A percentile compares a stretch with the other conserved stretches of the same genome.
Evolutionary conservation across 1,284 basidiomycete genomes (phyloP).

Genomic region (Tranzscheliella williamsii): DNA sequence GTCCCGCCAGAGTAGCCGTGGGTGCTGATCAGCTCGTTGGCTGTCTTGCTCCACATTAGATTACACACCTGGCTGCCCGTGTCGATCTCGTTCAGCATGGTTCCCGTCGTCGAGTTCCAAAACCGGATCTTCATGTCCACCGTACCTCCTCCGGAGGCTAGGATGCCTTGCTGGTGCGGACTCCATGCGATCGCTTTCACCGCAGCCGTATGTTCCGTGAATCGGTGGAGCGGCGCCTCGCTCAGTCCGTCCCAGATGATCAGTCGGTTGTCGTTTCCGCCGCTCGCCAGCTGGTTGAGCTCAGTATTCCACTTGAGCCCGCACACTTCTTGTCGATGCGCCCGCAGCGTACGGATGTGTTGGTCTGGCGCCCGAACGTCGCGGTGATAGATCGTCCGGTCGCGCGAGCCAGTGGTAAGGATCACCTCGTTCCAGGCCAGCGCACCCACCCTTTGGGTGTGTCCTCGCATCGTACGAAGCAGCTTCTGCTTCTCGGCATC

Average conservation of each 20-base stretch:
- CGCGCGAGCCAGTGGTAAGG: constrained; percentile 86
- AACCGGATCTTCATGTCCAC: constrained; percentile 95
- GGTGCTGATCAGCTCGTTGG: constrained; percentile 95
- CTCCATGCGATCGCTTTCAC: constrained; percentile 99
- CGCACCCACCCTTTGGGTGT: constrained; percentile 84
- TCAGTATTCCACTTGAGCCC: constrained; percentile 88
- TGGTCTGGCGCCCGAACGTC: constrained; percentile 77
- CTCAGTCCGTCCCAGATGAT: constrained; percentile 82
- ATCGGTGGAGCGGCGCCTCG: constrained; percentile 78
- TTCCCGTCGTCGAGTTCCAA: constrained; percentile 90
- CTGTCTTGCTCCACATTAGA: constrained; percentile 87
- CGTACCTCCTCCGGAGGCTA: constrained; percentile 96
- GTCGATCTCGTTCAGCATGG: constrained; percentile 67
- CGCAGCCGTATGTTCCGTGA: constrained; percentile 93
- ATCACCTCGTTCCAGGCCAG: constrained; percentile 91
- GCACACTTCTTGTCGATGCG: constrained; percentile 93
- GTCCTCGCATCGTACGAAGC: constrained; percentile 80
- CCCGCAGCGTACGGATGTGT: constrained; percentile 76
- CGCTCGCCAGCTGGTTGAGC: constrained; percentile 80
- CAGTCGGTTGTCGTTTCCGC: constrained; percentile 98
- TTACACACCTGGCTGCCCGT: constrained; percentile 76
- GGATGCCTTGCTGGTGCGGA: constrained; percentile 85
- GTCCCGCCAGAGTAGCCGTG: constrained; percentile 93
- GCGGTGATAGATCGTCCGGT: constrained; percentile 85
- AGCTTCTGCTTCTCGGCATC: constrained; percentile 80